These are phyloP conservation scores for Niveomyces coronatus DNA, from an alignment of 2,329 filamentous ascomycete species.

Conservation along the genomic window DNA sequence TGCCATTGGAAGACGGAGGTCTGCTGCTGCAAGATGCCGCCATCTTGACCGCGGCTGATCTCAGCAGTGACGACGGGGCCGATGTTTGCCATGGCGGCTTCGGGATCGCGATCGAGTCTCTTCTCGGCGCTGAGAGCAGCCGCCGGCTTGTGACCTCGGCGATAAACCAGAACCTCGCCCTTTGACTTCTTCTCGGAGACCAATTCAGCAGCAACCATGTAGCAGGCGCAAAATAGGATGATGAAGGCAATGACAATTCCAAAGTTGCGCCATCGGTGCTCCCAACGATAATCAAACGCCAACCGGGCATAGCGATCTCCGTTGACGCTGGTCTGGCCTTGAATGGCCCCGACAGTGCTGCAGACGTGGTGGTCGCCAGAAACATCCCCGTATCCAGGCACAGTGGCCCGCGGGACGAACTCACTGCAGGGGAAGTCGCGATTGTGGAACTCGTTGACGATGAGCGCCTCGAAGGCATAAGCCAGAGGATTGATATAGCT, in stretches of 20 bases:
- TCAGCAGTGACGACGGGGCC: conserved; percentile 38
- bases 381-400: conserved; percentile 28
- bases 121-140: conserved; percentile 48
- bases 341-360: conserved; percentile 44
- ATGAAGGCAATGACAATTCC: conserved; percentile 59
- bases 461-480: conserved; percentile 71
- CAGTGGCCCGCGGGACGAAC: conserved; percentile 31
- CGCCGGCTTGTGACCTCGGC: conserved; percentile 53
- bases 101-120: conserved; percentile 52
- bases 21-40: conserved; percentile 39
- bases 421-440: conserved; percentile 45
- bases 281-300: conserved; percentile 45
- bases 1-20: conserved; percentile 80
- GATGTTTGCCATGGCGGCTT: conserved; percentile 40
- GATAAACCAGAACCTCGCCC: conserved; percentile 68
- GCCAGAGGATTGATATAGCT: conserved; percentile 70
- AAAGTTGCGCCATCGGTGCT: conserved; percentile 60
- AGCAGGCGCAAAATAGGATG: conserved; percentile 48
- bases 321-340: conserved; percentile 40
- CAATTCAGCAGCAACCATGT: conserved; percentile 56
- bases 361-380: conserved; percentile 39
- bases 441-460: conserved; percentile 72
- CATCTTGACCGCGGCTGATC: conserved; percentile 28
- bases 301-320: conserved; percentile 48
- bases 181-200: conserved; percentile 60